These are phyloP conservation scores for Neofusicoccum ribis DNA, from an alignment of 2,329 filamentous ascomycete species.

Conservation along the genomic window DNA sequence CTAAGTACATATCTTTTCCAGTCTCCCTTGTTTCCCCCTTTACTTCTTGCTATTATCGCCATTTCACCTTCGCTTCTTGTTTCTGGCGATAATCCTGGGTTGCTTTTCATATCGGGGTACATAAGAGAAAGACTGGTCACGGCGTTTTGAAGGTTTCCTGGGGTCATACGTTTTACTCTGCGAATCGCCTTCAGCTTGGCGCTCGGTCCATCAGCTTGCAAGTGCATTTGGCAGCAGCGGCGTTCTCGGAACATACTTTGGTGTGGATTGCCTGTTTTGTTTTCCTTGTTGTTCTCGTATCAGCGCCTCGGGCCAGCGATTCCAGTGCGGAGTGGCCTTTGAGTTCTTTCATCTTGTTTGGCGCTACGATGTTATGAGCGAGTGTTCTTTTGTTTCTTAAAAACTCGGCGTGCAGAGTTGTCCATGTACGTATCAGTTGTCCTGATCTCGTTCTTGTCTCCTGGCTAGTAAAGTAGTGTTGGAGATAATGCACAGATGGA, in stretches of 20 bases:
- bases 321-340: conserved; percentile 15
- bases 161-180: conserved; percentile 1
- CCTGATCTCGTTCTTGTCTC: not conserved
- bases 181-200: not conserved
- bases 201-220: conserved; percentile 4
- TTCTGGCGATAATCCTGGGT: conserved; percentile 1
- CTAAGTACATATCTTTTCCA: conserved; percentile 11
- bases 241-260: not conserved
- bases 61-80: not conserved
- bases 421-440: not conserved
- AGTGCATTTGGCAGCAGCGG: conserved; percentile 1
- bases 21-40: not conserved
- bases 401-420: not conserved
- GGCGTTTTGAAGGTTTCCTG: not conserved
- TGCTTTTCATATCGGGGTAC: not conserved
- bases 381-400: not conserved
- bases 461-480: not conserved
- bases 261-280: not conserved
- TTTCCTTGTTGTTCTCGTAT: not conserved
- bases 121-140: conserved; percentile 9
- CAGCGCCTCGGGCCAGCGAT: not conserved
- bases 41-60: not conserved
- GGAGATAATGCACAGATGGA: not conserved
- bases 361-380: conserved; percentile 1
- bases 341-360: not conserved